Base-by-base conservation (phyloP, 148 eudicot genomes). In the Euryodendron excelsum region DNA sequence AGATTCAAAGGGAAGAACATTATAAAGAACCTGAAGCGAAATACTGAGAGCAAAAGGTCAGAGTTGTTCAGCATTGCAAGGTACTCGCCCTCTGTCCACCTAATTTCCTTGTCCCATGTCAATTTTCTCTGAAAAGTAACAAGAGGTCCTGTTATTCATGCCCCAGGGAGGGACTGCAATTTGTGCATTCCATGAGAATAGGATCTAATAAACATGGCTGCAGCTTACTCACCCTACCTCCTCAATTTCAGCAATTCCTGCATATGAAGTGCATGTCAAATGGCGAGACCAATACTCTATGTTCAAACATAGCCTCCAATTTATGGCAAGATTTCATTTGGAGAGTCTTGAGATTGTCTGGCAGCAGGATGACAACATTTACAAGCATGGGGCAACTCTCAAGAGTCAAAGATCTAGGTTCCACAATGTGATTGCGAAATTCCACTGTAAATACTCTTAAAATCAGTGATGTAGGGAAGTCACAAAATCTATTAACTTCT, bases 281-380 rank as follows among this genome's bases (percentile, higher is more conserved):
- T 27, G 68, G 65, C 64, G 61, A 34, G 2, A 15, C 21, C 3
- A 65, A 2, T 12, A 13, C 33, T 5, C 50, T 58, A 21, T 73
- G 44, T 58, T 31, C 48, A 48, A 67, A 78, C 28, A 61, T 18
- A 74, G 72, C 69, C 36, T 36, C 31, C 72, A 61, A 0, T 53
- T 48, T 30, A 1, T 31, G 39, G 23, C 82, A 82, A 48, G 65
- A 78, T 74, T 37, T 82, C 20, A 78, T 74, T 25, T 67, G 15
- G 25, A 50, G 6, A 41, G 55, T 52, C 18, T 37, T 20, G 11
- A 60, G 53, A 20, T 39, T 33, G 17, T 14, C n/a, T 25, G 18
- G 69, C 28, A 0, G 18, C 50, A 23, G 31, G 21, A 25, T n/a
- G 71, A 74, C n/a, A 60, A 73, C 27, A 25, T 69, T 69, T 52